Percentiles rank a stretch among this genome's conserved stretches.
These are phyloP conservation scores for Caulochytrium protostelioides DNA, from an alignment of 371 early-diverging fungal species.

Conservation along the genomic window DNA sequence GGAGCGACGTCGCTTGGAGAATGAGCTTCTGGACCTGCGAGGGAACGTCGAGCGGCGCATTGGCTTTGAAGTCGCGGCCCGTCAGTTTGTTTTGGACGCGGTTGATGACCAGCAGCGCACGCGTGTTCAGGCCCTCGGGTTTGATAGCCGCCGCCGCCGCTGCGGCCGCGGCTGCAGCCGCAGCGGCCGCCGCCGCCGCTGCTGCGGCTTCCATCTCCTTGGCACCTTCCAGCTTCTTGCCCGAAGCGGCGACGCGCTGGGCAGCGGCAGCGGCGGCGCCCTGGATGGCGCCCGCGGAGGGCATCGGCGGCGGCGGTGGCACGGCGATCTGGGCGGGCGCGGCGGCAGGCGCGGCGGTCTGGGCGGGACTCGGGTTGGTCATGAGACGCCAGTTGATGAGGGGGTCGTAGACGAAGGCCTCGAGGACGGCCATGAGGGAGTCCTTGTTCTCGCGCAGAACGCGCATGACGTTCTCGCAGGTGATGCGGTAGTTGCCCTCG, in stretches of 20 bases:
- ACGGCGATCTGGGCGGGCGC: no score
- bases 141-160: no score
- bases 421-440: conserved; percentile 90
- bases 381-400: conserved; percentile 77
- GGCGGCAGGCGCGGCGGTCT: no score
- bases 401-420: conserved; percentile 95
- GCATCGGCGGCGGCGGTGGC: no score
- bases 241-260: no score
- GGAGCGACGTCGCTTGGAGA: conserved; percentile 74
- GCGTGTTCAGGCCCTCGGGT: conserved; percentile 29
- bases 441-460: conserved; percentile 89
- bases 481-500: conserved; percentile 85
- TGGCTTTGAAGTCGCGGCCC: conserved; percentile 73
- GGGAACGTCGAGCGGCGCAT: conserved; percentile 54
- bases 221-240: no score
- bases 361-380: conserved; percentile 19
- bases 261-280: no score
- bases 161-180: no score
- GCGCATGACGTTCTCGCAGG: conserved; percentile 89
- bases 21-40: conserved; percentile 84
- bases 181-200: no score
- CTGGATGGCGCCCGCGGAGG: no score
- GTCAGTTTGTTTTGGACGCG: conserved; percentile 58
- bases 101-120: conserved; percentile 35
- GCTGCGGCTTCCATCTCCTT: no score